Percentiles rank a stretch among this genome's conserved stretches.
These are phyloP conservation scores for Agroathelia rolfsii DNA, from an alignment of 1,284 basidiomycete genomes.

Conservation along the genomic window DNA sequence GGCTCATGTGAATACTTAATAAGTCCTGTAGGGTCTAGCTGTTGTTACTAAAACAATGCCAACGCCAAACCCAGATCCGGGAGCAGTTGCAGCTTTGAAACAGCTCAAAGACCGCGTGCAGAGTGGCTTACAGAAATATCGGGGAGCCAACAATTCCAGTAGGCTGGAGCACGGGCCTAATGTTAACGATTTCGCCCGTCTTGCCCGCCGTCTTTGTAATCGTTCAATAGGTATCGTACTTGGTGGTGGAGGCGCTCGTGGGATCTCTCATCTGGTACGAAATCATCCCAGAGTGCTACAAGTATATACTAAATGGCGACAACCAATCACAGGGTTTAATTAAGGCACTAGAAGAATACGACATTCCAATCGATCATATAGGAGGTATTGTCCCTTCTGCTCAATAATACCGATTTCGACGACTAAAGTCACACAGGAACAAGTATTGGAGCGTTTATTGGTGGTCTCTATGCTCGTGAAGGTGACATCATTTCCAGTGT, in stretches of 20 bases:
- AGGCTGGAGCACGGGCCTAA: conserved; percentile 72
- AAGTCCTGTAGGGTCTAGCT: conserved; percentile 42
- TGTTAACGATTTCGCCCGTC: conserved; percentile 85
- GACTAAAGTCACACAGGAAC: conserved; percentile 39
- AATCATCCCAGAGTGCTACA: too few species aligned
- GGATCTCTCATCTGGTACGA: conserved; percentile 89
- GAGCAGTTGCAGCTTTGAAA: conserved; percentile 83
- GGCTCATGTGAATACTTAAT: too few species aligned
- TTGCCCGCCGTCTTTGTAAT: conserved; percentile 88
- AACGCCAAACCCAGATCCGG: conserved; percentile 70
- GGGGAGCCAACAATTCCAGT: conserved; percentile 55
- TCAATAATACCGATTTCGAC: too few species aligned
- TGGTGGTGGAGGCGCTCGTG: conserved; percentile 92
- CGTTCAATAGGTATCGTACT: conserved; percentile 91
- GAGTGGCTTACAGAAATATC: conserved; percentile 80
- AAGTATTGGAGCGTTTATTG: conserved; percentile 89
- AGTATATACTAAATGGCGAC: too few species aligned
- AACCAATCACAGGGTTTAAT: conserved; percentile 70
- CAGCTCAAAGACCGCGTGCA: conserved; percentile 89
- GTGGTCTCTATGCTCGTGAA: conserved; percentile 93
- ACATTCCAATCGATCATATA: conserved; percentile 89
- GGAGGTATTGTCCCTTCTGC: conserved; percentile 34
- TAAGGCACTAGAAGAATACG: conserved; percentile 83
- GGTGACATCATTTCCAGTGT: conserved; percentile 83
- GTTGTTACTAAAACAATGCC: conserved; percentile 47